Evolutionary conservation across 371 early-diverging fungal genomes (phyloP).

Genomic region (Cladochytrium tenue): DNA sequence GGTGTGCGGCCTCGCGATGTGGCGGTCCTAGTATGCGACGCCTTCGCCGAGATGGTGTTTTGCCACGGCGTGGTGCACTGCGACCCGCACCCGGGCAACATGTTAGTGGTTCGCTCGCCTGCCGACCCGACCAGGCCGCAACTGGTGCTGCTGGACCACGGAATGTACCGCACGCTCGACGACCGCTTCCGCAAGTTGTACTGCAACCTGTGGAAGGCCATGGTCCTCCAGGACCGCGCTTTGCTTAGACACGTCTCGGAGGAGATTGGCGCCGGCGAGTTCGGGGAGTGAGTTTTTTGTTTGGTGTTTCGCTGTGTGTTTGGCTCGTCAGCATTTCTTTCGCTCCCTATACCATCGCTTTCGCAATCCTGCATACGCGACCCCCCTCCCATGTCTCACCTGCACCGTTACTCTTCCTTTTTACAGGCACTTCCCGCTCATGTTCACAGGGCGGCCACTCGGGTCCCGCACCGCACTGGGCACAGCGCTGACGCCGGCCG

Average conservation of each 20-base stretch:
- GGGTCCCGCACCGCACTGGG: slow-evolving; percentile 10
- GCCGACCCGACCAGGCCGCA: slow-evolving; percentile 54
- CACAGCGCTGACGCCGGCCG: slow-evolving; percentile 6
- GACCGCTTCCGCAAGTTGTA: slow-evolving; percentile 12
- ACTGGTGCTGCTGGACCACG: slow-evolving; percentile 87
- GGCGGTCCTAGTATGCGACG: slow-evolving; percentile 40
- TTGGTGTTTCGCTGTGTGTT: neutral
- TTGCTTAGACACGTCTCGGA: slow-evolving; percentile 6
- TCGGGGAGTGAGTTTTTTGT: neutral
- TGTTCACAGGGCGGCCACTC: slow-evolving; percentile 15
- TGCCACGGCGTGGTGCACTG: slow-evolving; percentile 85
- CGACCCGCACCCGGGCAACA: slow-evolving; percentile 33
- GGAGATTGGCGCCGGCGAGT: slow-evolving; percentile 10
- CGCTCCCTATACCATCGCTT: neutral
- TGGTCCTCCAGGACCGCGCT: slow-evolving; percentile 10
- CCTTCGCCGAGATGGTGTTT: slow-evolving; percentile 83
- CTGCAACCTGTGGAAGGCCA: slow-evolving; percentile 23
- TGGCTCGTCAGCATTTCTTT: neutral
- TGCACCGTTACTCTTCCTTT: neutral
- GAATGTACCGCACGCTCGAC: slow-evolving; percentile 62
- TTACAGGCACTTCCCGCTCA: slow-evolving; percentile 10
- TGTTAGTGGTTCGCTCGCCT: slow-evolving; percentile 38
- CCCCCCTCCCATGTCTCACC: neutral
- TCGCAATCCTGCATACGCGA: neutral
- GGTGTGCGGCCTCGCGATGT: slow-evolving; percentile 14